Base-by-base conservation (phyloP, 2,329 filamentous ascomycete genomes). In the Ascochyta fabae region DNA sequence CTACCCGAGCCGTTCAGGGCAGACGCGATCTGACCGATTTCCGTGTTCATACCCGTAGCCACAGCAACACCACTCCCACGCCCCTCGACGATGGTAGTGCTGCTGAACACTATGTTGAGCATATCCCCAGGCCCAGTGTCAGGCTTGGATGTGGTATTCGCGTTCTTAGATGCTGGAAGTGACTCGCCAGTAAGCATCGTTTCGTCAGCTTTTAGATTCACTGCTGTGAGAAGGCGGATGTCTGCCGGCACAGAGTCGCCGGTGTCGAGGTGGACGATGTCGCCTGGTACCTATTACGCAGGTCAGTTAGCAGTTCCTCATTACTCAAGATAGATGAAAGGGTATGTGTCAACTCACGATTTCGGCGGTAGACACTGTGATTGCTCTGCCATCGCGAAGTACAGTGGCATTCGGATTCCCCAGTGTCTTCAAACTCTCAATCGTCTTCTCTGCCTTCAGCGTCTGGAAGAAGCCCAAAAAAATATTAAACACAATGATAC, bases 171-270 rank as follows among this genome's bases (percentile, higher is more conserved):
- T 54, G 88, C 86, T 41, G 87, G 84, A 26, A 88, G 75, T n/a
- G 88, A 89, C 74, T 90, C 88, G 62, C 88, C 88, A 4, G 88
- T 90, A 35, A 90, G 79, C 42, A 88, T 79, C 13, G 87, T 86
- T 70, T 90, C 87, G 58, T 94, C 89, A 56, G 87, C 88, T 48
- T 89, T 88, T 54, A 92, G 78, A 72, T 93, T 93, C 74, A 92
- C 84, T 53, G 83, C 83, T 57, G 87, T 82, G 54, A 87, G 68
- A 3, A 83, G 67, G 26, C 86, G 81, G 42, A 90, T 74, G 72
- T 91, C 88, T 26, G 88, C 88, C 1, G 88, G 87, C 29, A 90
- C 82, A 43, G 88, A 84, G 72, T 89, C 87, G 62, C 88, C 88
- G 34, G 85, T 81, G 59, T 80, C 81, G 29, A 85, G 65, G 56